Conservation (phyloP, 495 filamentous ascomycete genomes). For the Endocarpon pusillum region DNA sequence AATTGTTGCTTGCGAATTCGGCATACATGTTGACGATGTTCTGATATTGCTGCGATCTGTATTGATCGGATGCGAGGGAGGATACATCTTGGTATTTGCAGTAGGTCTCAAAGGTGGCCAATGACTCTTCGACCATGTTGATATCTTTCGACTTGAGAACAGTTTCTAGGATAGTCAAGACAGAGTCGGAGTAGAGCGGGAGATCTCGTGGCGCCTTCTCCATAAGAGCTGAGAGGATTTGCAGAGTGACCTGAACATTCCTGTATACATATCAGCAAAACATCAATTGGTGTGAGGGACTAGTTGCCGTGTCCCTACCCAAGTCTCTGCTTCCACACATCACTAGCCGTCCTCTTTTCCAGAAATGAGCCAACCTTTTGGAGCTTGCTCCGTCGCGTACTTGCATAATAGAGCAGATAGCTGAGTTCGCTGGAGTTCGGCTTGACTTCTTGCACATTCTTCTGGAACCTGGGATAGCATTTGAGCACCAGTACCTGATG, state of each 20-base stretch:
- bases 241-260: conserved; percentile 83
- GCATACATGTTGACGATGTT: conserved; percentile 63
- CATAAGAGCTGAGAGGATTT: conserved; percentile 74
- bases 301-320: conserved; percentile 39
- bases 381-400: conserved; percentile 79
- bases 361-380: conserved; percentile 85
- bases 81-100: conserved; percentile 66
- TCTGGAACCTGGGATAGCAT: conserved; percentile 81
- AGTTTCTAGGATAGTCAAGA: conserved; percentile 60
- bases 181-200: conserved; percentile 64
- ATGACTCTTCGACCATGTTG: conserved; percentile 73
- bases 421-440: conserved; percentile 88
- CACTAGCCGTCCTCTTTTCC: conserved; percentile 73
- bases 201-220: conserved; percentile 82
- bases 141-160: conserved; percentile 68
- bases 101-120: conserved; percentile 68
- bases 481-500: conserved; percentile 86
- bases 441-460: conserved; percentile 75
- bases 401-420: conserved; percentile 88
- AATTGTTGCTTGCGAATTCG: conserved; percentile 41
- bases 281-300: neutral
- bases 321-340: conserved; percentile 65
- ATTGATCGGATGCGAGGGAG: conserved; percentile 61
- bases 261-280: conserved; percentile 21
- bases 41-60: conserved; percentile 66